Evolutionary conservation across 2,329 filamentous ascomycete genomes (phyloP).

Genomic region (Aspergillus arachidicola): DNA sequence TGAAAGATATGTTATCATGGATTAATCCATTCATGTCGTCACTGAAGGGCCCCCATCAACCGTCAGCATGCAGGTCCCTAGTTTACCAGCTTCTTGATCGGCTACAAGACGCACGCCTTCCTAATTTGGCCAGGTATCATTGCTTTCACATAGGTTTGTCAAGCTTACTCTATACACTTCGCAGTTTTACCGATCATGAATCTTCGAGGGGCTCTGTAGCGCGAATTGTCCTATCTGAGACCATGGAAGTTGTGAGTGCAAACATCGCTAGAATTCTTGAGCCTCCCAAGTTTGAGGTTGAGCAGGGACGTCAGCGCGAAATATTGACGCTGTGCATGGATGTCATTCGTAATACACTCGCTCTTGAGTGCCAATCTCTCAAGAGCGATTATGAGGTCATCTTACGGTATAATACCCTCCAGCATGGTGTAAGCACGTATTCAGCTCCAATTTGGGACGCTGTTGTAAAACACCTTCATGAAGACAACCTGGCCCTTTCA

Average conservation of each 20-base stretch:
- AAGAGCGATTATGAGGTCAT: constrained; percentile 70
- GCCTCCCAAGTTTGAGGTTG: constrained; percentile 53
- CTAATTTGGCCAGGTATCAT: constrained; percentile 46
- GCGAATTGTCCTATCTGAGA: constrained; percentile 52
- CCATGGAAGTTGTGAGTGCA: constrained; percentile 49
- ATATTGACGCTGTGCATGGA: constrained; percentile 61
- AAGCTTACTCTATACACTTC: constrained; percentile 49
- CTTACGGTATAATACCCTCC: constrained; percentile 61
- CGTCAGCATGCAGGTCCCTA: constrained; percentile 78
- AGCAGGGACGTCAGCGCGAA: constrained; percentile 53
- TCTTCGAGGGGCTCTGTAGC: constrained; percentile 48
- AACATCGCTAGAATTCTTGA: constrained; percentile 61
- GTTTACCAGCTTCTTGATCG: constrained; percentile 72
- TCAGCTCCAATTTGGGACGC: constrained; percentile 79
- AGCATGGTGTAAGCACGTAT: constrained; percentile 68
- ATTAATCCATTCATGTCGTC: constrained; percentile 76
- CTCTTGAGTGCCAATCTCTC: constrained; percentile 71
- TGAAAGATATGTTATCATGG: constrained; percentile 73
- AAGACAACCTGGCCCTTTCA: constrained; percentile 71
- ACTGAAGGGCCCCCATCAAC: constrained; percentile 72
- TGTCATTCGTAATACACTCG: constrained; percentile 67
- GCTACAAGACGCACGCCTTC: constrained; percentile 44
- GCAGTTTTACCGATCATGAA: constrained; percentile 51
- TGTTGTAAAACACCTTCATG: constrained; percentile 68
- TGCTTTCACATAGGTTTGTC: constrained; percentile 51